A percentile compares a stretch with the other conserved stretches of the same genome.
These are phyloP conservation scores for Orbilia javanica DNA, from an alignment of 2,329 filamentous ascomycete species.

Conservation along the genomic window DNA sequence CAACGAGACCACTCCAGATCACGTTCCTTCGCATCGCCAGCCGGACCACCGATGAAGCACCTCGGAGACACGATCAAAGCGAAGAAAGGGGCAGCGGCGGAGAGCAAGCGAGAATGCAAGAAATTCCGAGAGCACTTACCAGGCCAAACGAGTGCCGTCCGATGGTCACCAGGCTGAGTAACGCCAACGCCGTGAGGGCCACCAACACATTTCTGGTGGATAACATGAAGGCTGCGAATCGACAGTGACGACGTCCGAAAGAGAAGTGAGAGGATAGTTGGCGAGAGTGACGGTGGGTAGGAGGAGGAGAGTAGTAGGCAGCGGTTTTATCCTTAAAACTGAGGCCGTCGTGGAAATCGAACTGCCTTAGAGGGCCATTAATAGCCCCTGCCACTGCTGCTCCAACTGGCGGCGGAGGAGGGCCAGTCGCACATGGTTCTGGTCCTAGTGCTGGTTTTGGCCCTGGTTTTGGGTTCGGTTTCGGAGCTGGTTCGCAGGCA, in stretches of 20 bases:
- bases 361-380: background rate
- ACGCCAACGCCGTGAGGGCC: background rate
- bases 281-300: no score
- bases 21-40: no score
- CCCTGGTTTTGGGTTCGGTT: background rate
- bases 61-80: no score
- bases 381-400: background rate
- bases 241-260: slow-evolving; percentile 9
- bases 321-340: background rate
- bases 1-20: no score
- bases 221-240: background rate
- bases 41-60: no score
- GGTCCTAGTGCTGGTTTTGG: background rate
- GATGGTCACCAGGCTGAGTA: background rate
- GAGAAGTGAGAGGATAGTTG: background rate
- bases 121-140: background rate
- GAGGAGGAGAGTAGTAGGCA: background rate
- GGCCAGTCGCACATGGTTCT: background rate
- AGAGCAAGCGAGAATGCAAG: no score
- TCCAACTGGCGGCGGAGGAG: background rate
- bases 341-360: no score
- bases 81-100: no score
- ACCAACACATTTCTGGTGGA: slow-evolving; percentile 9
- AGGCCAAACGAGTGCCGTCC: background rate
- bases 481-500: background rate